Conservation (phyloP, 2,329 filamentous ascomycete genomes). For the Myriangium duriaei region DNA sequence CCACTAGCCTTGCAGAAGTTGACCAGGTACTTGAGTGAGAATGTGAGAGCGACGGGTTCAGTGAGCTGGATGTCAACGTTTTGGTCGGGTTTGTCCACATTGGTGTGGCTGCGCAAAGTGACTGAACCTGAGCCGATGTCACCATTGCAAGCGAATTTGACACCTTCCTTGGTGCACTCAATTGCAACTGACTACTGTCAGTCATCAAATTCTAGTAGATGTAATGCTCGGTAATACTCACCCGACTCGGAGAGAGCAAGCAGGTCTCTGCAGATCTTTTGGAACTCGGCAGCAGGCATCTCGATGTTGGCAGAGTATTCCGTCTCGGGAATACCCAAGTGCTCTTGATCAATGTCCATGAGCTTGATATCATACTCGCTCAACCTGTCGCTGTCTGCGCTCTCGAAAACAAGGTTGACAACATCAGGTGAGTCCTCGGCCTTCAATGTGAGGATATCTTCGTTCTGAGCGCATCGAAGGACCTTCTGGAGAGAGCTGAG, state of each 20-base stretch:
- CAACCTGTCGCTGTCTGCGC: slow-evolving; percentile 70
- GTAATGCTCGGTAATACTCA: slow-evolving; percentile 35
- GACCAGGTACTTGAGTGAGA: slow-evolving; percentile 97
- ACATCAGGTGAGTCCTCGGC: slow-evolving; percentile 93
- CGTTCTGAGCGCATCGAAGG: slow-evolving; percentile 81
- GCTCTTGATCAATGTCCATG: slow-evolving; percentile 99
- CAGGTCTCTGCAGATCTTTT: slow-evolving; percentile 87
- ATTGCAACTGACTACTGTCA: slow-evolving; percentile 58
- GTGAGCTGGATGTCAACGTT: slow-evolving; percentile 82
- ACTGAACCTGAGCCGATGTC: slow-evolving; percentile 95
- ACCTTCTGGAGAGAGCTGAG: slow-evolving; percentile 94
- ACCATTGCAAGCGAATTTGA: slow-evolving; percentile 86
- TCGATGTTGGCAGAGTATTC: slow-evolving; percentile 86
- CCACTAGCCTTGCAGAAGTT: slow-evolving; percentile 98
- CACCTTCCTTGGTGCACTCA: slow-evolving; percentile 90
- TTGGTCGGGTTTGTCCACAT: slow-evolving; percentile 76
- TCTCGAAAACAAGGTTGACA: slow-evolving; percentile 93
- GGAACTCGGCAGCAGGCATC: slow-evolving; percentile 84
- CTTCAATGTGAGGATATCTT: slow-evolving; percentile 92
- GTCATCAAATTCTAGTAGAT: slow-evolving; percentile 9
- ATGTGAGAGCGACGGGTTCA: slow-evolving; percentile 87
- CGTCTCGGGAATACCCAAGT: slow-evolving; percentile 96
- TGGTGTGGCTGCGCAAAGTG: slow-evolving; percentile 75
- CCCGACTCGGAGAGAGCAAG: slow-evolving; percentile 89
- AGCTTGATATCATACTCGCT: slow-evolving; percentile 99